A percentile compares a stretch with the other conserved stretches of the same genome.
phyloP scores from a whole-genome alignment of 768 basidiomycete genomes.

The Podaxis sp. region DNA sequence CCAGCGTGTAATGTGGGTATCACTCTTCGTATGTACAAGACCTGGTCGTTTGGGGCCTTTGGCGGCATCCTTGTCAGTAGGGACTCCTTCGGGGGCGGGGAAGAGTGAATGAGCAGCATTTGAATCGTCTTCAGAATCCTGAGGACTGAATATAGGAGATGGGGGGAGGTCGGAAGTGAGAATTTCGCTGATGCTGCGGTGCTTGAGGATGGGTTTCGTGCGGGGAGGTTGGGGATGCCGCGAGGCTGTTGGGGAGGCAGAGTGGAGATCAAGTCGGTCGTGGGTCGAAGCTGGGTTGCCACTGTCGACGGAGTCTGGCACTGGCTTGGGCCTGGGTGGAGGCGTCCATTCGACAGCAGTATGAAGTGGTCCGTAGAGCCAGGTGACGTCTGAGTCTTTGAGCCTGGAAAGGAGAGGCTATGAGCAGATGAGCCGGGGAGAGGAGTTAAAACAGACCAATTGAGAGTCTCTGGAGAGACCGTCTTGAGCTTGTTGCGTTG shows the following conservation, averaged over 20 bases:
- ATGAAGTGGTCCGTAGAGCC: constrained; percentile 97
- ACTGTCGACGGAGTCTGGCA: constrained; percentile 30
- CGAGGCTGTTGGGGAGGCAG: constrained; percentile 13
- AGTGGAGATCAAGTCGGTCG: constrained; percentile 49
- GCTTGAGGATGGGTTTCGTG: constrained; percentile 91
- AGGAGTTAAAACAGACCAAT: constrained; percentile 65
- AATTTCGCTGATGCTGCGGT: constrained; percentile 87
- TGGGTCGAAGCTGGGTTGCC: constrained; percentile 37
- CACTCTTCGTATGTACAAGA: constrained; percentile 82
- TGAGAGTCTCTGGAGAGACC: constrained; percentile 93
- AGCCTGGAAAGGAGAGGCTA: constrained; percentile 54
- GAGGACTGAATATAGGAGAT: constrained; percentile 58
- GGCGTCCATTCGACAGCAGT: constrained; percentile 85
- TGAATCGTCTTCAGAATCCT: constrained; percentile 50
- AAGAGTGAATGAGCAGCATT: constrained; percentile 20
- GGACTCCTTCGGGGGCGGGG: not conserved
- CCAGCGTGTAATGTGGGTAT: constrained; percentile 71
- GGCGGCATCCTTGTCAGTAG: constrained; percentile 10
- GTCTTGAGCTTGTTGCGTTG: constrained; percentile 96
- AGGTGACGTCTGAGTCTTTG: constrained; percentile 98
- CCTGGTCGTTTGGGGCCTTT: constrained; percentile 42
- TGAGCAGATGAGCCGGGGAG: constrained; percentile 11
- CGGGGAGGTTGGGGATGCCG: constrained; percentile 18
- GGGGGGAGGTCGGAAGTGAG: constrained; percentile 70
- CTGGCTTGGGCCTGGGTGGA: constrained; percentile 49